Base-by-base conservation (phyloP, 106 monocot species). In the Allium cepa region DNA sequence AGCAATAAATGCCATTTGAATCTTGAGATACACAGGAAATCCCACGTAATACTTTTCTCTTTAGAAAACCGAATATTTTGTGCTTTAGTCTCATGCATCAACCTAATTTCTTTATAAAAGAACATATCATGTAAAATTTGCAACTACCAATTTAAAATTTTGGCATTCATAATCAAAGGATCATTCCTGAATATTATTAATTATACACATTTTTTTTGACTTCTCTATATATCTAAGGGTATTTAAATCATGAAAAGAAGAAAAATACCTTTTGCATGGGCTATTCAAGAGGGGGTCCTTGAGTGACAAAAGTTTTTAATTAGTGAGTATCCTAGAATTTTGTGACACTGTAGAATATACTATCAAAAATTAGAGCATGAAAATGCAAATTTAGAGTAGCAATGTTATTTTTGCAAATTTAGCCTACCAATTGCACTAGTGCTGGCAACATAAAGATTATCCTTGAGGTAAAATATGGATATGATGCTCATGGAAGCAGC, bases 11-110 rank as follows among this genome's bases (percentile, higher is more conserved):
- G 47, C 99, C 99, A 76, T 50, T 77, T 56, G 74, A 79, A 80
- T 99, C 99, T 79, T 99, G 99, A 62, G 99, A 99, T n/a, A 93
- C 71, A 57, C 83, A 90, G 48, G 97, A 90, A 64, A 99, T 85
- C 50, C 97, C 97, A 87, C 93, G 90, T 36, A 70, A 67, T 11
- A 28, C 58, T 56, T 72, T 80, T 63, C 72, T 79, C 94, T 90
- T 73, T 46, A 80, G 1, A 69, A 53, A 67, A 53, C 49, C 7
- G 7, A 52, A 50, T 16, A 52, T 8, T 18, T 2, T 22, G 22
- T 17, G 64, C 49, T 17, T 11, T 36, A 65, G 50, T 49, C 49
- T 18, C 28, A 7, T 1, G 45, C 45, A 49, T 28, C 15, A 9
- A 64, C 0, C 22, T 7, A 0, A 28, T 26, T 22, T 8, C 26